A percentile compares a stretch with the other conserved stretches of the same genome.
Conservation (phyloP, 2,329 filamentous ascomycete species). For the Apiospora saccharicola region DNA sequence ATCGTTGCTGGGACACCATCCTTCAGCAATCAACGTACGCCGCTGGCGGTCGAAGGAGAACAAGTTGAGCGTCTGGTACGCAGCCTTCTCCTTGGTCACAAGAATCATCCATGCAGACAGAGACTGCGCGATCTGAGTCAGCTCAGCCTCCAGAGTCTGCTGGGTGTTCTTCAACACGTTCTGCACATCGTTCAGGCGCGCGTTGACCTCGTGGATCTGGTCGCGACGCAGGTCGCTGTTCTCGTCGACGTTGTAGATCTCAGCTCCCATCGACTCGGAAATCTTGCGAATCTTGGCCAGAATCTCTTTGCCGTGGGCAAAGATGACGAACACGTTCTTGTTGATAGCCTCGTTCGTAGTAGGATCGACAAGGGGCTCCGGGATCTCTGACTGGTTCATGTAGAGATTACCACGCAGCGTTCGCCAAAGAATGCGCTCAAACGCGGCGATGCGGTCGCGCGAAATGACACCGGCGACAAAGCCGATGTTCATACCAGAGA, state of each 20-base stretch:
- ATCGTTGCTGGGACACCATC: conserved; percentile 94
- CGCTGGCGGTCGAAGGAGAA: conserved; percentile 97
- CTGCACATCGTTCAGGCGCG: conserved; percentile 85
- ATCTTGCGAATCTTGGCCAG: conserved; percentile 99
- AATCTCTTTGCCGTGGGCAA: conserved; percentile 97
- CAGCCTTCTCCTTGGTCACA: conserved; percentile 97
- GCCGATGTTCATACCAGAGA: conserved; percentile 98
- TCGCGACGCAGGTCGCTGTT: conserved; percentile 94
- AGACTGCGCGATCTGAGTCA: conserved; percentile 91
- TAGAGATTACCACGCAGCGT: conserved; percentile 97
- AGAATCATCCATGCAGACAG: conserved; percentile 97
- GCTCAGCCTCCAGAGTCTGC: conserved; percentile 88
- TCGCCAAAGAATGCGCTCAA: conserved; percentile 97
- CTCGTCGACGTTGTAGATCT: conserved; percentile 96
- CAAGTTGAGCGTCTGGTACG: conserved; percentile 93
- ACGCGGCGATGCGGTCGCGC: conserved; percentile 89
- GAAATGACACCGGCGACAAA: conserved; percentile 97
- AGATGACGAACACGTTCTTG: conserved; percentile 99
- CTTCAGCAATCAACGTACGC: conserved; percentile 96
- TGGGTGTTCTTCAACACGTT: conserved; percentile 96
- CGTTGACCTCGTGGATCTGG: conserved; percentile 98
- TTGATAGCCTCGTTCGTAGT: conserved; percentile 88
- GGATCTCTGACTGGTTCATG: conserved; percentile 99
- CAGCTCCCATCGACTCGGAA: conserved; percentile 94
- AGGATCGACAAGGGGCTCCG: conserved; percentile 90